Percentiles rank a stretch among this genome's conserved stretches.
These are phyloP conservation scores for Trichoderma aggressivum DNA, from an alignment of 2,329 filamentous ascomycete genomes.

Conservation along the genomic window DNA sequence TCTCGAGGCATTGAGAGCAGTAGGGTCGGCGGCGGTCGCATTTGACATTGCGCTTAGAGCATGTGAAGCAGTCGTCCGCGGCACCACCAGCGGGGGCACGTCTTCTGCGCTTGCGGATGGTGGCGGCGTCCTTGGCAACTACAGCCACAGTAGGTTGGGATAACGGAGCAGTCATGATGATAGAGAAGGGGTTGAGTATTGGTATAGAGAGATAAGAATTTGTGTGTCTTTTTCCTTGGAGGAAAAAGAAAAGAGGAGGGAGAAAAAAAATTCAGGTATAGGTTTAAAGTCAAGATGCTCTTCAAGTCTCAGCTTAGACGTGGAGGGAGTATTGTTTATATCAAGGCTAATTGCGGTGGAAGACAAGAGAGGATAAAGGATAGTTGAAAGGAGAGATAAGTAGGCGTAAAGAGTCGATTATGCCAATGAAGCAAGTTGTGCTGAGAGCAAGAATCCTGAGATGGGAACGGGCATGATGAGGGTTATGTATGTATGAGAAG, in stretches of 20 bases:
- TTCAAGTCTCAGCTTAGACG: neutral
- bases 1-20: constrained; percentile 89
- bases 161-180: constrained; percentile 49
- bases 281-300: neutral
- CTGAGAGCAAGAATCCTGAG: constrained; percentile 5
- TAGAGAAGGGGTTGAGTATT: neutral
- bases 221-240: neutral
- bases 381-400: neutral
- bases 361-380: neutral
- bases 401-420: neutral
- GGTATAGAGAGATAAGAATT: neutral
- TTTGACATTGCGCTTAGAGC: constrained; percentile 75
- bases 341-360: neutral
- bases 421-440: constrained; percentile 14
- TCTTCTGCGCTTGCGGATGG: constrained; percentile 71
- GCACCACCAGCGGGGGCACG: constrained; percentile 85
- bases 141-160: constrained; percentile 40
- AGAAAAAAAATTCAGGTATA: neutral
- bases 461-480: constrained; percentile 21
- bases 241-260: neutral
- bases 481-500: constrained; percentile 28
- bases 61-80: constrained; percentile 92
- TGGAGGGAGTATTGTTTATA: neutral
- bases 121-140: constrained; percentile 50
- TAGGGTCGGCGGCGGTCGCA: constrained; percentile 92